Base-by-base conservation (phyloP, 108 stramenopile genomes). In the Nannochloropsis granulata region DNA sequence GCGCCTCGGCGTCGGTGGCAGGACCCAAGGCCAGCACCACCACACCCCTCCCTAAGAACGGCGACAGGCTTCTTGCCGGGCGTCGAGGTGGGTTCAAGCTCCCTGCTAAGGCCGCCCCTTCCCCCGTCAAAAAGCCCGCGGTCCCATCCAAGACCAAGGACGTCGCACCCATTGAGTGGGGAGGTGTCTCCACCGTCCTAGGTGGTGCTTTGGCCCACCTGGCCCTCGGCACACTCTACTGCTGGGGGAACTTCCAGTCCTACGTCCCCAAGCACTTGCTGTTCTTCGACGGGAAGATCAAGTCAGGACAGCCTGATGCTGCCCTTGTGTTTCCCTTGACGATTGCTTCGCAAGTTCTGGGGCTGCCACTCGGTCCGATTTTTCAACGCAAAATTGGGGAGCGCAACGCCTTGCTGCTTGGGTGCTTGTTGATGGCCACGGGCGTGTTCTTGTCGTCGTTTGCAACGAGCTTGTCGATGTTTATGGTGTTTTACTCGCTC, bases 171-270 rank as follows among this genome's bases (percentile, higher is more conserved):
- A 81, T 81, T 23, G 80, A 81, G 34, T 34, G 34, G 56, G 56
- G 56, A 11, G 86, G 86, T 13, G 83, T 83, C 8, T 23, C 83
- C 79, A 83, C 82, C 44, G 86, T 87, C 16, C 44, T 87, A 12
- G 86, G 86, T 12, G 86, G 86, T 21, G 86, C 86, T 2, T 43
- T 87, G 80, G 83, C 82, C 45, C 86, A 87, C 56, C 83, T 87
- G 12, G 86, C 84, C 16, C 86, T 94, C 91, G 88, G 88, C 25
- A 90, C 90, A 16, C 45, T 85, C 25, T 91, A 91, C 86, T 91
- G 89, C 56, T 91, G 89, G 89, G 90, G 90, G 0, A 91, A 91
- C 83, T 89, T 90, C 81, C 25, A 84, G 23, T 78, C 88, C 12
- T 91, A 91, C 90, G 44, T 90, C 24, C 90, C 90, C 24, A 43